Evolutionary conservation across 2,329 filamentous ascomycete genomes (phyloP), one percentile per base, ranked within the genome.

Genomic region (Nemania sp.): DNA sequence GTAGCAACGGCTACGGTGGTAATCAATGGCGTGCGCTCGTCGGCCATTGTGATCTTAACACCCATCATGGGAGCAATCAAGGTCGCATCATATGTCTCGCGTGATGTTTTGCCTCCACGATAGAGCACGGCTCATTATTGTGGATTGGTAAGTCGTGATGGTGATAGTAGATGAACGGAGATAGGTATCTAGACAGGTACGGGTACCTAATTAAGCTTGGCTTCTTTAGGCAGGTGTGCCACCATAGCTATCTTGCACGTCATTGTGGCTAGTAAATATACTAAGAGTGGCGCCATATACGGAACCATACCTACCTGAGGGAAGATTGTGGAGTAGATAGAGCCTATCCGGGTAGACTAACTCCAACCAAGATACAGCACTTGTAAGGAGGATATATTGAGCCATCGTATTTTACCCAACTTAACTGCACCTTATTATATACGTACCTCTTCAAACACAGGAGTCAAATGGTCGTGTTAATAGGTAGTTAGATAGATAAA

Each of bases 11-110:
- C 85, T 67, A 92, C 87, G 59, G 87, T 89, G 74, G 89, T 84
- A 69, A 93, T 86, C 73, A 93, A 84, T 66, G 91, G 91, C 58
- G 90, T 92, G 64, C 82, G 83, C 82, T 93, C 90, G 77, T 82
- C 73, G 22, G 81, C 71, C 82, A 83, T 83, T 67, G 73, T 80
- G 32, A 73, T 73, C 70, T 74, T 69, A 54, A 58, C 45, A 38
- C 55, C 53, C 64, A 56, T 66, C 54, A 59, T 59, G 51, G 45
- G 49, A 20, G 32, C 13, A 4, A 47, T 57, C 20, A 38, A 47
- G 52, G 38, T 52, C 18, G 38, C 62, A 61, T 68, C 32, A 18
- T 41, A 41, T 20, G 22, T 5, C 13, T 32, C 49, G 27, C 26
- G 27, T n/a, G 27, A 20, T 20, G 51, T 41, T 41, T 15, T 18